Evolutionary conservation across 352 stramenopile genomes (phyloP).

Genomic region (Globisporangium barbulae): DNA sequence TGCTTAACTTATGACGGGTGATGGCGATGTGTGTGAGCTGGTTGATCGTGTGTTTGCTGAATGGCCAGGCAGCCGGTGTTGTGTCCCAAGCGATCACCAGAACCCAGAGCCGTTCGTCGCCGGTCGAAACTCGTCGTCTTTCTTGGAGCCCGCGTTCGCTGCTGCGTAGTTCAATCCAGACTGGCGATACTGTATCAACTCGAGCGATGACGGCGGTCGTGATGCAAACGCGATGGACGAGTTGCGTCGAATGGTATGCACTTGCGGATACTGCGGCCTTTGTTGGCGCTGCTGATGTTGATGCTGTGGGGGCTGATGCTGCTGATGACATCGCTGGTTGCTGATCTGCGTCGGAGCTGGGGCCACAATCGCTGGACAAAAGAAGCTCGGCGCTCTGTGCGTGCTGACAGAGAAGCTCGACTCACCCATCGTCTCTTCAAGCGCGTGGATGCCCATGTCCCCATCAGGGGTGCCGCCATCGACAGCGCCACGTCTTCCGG

Average conservation of each 20-base stretch:
- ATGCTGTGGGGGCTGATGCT: background rate
- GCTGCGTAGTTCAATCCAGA: conserved; percentile 12
- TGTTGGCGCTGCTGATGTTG: conserved; percentile 1
- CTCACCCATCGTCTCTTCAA: conserved; percentile 67
- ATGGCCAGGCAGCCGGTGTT: background rate
- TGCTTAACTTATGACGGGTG: conserved; percentile 15
- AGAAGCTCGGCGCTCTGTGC: conserved; percentile 23
- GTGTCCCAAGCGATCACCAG: conserved; percentile 5
- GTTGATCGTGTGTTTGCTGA: background rate
- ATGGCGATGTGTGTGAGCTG: background rate
- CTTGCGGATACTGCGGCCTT: conserved; percentile 1
- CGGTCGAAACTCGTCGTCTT: conserved; percentile 51
- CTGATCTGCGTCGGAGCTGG: conserved; percentile 15
- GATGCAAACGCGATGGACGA: conserved; percentile 10
- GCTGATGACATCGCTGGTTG: conserved; percentile 1
- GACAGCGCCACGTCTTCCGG: conserved; percentile 57
- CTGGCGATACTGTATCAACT: conserved; percentile 18
- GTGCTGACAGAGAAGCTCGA: conserved; percentile 57
- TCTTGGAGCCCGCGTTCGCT: conserved; percentile 27
- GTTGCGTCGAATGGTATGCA: conserved; percentile 5
- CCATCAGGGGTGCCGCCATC: conserved; percentile 42
- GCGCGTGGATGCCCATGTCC: conserved; percentile 46
- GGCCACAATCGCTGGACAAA: conserved; percentile 40
- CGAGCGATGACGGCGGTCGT: background rate
- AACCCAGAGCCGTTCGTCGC: conserved; percentile 24